Evolutionary conservation across 1,284 basidiomycete genomes (phyloP).

Genomic region (Moesziomyces sp.): DNA sequence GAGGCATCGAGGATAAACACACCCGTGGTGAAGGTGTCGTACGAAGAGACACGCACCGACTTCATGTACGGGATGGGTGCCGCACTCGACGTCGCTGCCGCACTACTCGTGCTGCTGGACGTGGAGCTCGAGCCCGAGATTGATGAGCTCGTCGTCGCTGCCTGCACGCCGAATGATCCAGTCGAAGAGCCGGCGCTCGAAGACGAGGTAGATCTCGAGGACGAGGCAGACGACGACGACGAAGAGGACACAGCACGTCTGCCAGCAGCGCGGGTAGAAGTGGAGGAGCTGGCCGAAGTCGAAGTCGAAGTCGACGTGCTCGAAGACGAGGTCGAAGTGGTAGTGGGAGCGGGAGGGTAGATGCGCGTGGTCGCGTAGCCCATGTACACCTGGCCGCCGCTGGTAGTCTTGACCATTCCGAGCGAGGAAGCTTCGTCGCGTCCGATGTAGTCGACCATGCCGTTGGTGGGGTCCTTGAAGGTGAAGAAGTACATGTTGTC

Average conservation of each 20-base stretch:
- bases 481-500: constrained; percentile 58
- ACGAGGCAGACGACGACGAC: not conserved
- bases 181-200: constrained; percentile 5
- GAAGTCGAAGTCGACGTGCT: constrained; percentile 6
- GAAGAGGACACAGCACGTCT: not conserved
- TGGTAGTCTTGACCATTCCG: constrained; percentile 41
- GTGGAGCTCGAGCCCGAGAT: not conserved
- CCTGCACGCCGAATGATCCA: not conserved
- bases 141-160: constrained; percentile 1
- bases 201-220: constrained; percentile 2
- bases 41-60: constrained; percentile 44
- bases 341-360: constrained; percentile 22
- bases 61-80: constrained; percentile 41
- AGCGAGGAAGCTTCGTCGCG: constrained; percentile 22
- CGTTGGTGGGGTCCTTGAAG: constrained; percentile 52
- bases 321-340: constrained; percentile 7
- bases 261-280: constrained; percentile 6
- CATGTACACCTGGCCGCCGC: constrained; percentile 41
- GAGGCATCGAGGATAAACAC: constrained; percentile 48
- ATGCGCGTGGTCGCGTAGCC: constrained; percentile 50
- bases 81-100: constrained; percentile 10
- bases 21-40: constrained; percentile 51
- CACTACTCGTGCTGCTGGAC: not conserved
- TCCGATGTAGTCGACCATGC: constrained; percentile 46
- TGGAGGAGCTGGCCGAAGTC: constrained; percentile 3